Evolutionary conservation across 495 filamentous ascomycete species (phyloP), one percentile per base, ranked within the genome.

Genomic region (Aspergillus homomorphus): DNA sequence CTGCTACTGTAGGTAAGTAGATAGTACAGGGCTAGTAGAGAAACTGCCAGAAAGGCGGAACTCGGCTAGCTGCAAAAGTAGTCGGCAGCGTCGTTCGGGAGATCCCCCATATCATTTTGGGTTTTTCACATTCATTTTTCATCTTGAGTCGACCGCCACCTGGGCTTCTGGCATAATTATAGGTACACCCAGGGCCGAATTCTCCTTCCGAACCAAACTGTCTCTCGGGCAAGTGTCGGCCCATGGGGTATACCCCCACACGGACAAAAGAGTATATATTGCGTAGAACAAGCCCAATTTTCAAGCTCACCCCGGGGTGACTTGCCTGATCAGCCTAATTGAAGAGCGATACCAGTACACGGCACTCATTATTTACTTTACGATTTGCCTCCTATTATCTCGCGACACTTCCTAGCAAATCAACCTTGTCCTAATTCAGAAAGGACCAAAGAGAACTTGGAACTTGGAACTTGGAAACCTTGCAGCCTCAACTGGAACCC

Each of bases 71-170:
- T 38, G 56, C 23, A 48, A 53, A 26, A 5, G 3, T 44, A 49
- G 46, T 64, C 66, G 66, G 66, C 57, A 69, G 66, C 42, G 16
- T 55, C 33, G n/a, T 26, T 69, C 66, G 66, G 66, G 63, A 69
- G 57, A 62, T 66, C 45, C 58, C 53, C 61, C 60, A 63, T 61
- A 44, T 49, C 49, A 57, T 55, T 42, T 41, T 45, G 45, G 18
- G 18, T 10, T 14, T 58, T 62, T 52, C 62, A 51, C 53, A 51
- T 54, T 57, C 61, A 62, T 55, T 57, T 58, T 61, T 54, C 63
- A 58, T 51, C 49, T 58, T 44, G 26, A 51, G 26, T 55, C 9
- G n/a, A 19, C n/a, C 15, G 51, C 33, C 38, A 19, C 38, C 45
- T 24, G 24, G 48, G 48, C 0, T 26, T 28, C 6, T 50, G 48